A percentile compares a stretch with the other conserved stretches of the same genome.
Evolutionary conservation across 1,284 basidiomycete species (phyloP).

Genomic region (Caloboletus firmus): DNA sequence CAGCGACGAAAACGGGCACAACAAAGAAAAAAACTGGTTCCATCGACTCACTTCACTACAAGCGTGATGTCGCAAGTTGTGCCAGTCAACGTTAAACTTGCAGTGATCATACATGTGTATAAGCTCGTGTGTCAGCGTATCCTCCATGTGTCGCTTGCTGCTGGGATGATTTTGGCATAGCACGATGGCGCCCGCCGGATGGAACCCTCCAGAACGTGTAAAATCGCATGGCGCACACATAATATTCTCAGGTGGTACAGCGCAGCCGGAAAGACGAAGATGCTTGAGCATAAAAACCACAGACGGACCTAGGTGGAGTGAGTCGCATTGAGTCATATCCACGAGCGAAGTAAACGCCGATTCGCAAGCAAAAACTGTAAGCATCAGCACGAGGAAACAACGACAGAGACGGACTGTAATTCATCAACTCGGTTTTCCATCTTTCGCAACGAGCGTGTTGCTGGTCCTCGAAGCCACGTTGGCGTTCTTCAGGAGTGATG

Average conservation of each 20-base stretch:
- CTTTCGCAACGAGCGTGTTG: constrained; percentile 46
- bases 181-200: constrained; percentile 72
- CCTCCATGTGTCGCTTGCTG: constrained; percentile 86
- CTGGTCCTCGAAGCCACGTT: constrained; percentile 36
- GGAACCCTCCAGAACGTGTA: constrained; percentile 80
- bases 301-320: constrained; percentile 61
- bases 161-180: constrained; percentile 84
- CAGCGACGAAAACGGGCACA: not conserved
- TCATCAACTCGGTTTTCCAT: constrained; percentile 52
- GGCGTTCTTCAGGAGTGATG: constrained; percentile 40
- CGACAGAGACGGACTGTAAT: constrained; percentile 44
- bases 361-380: constrained; percentile 6
- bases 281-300: constrained; percentile 90
- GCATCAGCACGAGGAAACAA: constrained; percentile 13
- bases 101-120: constrained; percentile 97
- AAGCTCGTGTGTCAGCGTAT: constrained; percentile 91
- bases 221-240: constrained; percentile 81
- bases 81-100: constrained; percentile 92
- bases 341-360: constrained; percentile 6
- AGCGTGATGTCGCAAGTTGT: constrained; percentile 88
- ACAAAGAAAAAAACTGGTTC: not conserved
- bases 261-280: constrained; percentile 69
- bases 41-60: constrained; percentile 82
- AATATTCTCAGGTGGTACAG: constrained; percentile 67
- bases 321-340: constrained; percentile 2